Evolutionary conservation across 2,329 filamentous ascomycete genomes (phyloP).

Genomic region (Raffaelea deltoideospora): DNA sequence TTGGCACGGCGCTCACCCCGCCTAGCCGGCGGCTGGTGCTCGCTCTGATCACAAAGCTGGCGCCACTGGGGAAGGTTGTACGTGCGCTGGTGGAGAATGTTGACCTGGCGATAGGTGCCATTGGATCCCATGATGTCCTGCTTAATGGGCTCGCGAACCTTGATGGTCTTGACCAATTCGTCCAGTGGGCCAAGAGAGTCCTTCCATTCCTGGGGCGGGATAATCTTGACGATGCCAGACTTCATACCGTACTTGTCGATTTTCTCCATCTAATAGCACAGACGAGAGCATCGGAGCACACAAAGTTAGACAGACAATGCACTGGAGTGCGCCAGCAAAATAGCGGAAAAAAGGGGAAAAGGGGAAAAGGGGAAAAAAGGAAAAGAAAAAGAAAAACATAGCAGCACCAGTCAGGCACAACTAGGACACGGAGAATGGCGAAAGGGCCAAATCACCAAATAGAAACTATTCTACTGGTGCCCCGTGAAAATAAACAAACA

Average conservation of each 20-base stretch:
- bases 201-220: constrained; percentile 88
- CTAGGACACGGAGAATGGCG: too few species aligned
- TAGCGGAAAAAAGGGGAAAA: not conserved
- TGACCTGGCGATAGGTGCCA: constrained; percentile 91
- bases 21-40: constrained; percentile 85
- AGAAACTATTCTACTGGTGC: too few species aligned
- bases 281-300: too few species aligned
- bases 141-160: constrained; percentile 91
- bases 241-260: constrained; percentile 94
- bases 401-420: too few species aligned
- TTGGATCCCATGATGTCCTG: constrained; percentile 96
- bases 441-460: too few species aligned
- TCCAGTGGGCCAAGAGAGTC: constrained; percentile 63
- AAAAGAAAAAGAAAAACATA: too few species aligned
- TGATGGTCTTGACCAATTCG: constrained; percentile 78
- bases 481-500: too few species aligned
- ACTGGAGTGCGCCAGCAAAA: constrained; percentile 13
- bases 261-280: constrained; percentile 68
- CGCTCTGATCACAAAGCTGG: constrained; percentile 79
- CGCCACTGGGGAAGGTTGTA: constrained; percentile 98
- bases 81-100: constrained; percentile 87
- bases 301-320: not conserved
- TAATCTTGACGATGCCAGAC: constrained; percentile 90
- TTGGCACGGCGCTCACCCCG: constrained; percentile 66
- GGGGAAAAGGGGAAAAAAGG: not conserved